These are phyloP conservation scores for Claviceps africana DNA, from an alignment of 2,329 filamentous ascomycete genomes.

Conservation along the genomic window DNA sequence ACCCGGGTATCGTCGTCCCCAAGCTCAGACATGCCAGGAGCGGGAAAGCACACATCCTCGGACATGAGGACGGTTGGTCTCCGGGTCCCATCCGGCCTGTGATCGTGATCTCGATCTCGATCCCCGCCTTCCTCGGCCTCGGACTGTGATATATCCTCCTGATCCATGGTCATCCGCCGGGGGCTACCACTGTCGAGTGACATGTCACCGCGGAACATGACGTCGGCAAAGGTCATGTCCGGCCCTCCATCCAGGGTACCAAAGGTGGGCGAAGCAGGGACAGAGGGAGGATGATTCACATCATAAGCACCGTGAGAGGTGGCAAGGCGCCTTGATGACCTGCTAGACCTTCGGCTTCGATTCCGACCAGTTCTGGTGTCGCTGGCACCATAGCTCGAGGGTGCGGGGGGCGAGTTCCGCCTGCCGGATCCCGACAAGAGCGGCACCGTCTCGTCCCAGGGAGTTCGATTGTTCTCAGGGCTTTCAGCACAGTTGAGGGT, in stretches of 20 bases:
- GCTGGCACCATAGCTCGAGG: conserved; percentile 28
- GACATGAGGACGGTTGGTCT: conserved; percentile 53
- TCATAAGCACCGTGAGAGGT: conserved; percentile 32
- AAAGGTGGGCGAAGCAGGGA: conserved; percentile 46
- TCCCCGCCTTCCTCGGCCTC: conserved; percentile 12
- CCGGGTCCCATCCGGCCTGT: conserved; percentile 15
- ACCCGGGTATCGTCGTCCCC: conserved; percentile 57
- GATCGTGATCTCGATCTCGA: conserved; percentile 10
- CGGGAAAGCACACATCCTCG: conserved; percentile 87
- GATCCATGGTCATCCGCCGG: conserved; percentile 12
- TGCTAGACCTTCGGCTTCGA: conserved; percentile 33
- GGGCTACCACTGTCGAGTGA: conserved; percentile 21
- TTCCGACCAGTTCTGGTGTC: conserved; percentile 21
- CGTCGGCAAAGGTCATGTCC: conserved; percentile 49
- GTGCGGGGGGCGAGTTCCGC: conserved; percentile 10
- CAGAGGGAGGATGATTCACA: conserved; percentile 55
- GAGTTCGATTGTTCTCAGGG: conserved; percentile 27
- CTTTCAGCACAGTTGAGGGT: conserved; percentile 31
- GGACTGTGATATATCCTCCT: conserved; percentile 19
- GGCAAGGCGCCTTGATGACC: conserved; percentile 32
- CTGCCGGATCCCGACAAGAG: conserved; percentile 30
- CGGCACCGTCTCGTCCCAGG: conserved; percentile 37
- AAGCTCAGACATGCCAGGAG: conserved; percentile 57
- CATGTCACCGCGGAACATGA: conserved; percentile 57
- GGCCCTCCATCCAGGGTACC: conserved; percentile 32